Evolutionary conservation across 1,139 yeast species (phyloP), one percentile per base, ranked within the genome.

Genomic region (Kurtzmaniella quercitrusa): DNA sequence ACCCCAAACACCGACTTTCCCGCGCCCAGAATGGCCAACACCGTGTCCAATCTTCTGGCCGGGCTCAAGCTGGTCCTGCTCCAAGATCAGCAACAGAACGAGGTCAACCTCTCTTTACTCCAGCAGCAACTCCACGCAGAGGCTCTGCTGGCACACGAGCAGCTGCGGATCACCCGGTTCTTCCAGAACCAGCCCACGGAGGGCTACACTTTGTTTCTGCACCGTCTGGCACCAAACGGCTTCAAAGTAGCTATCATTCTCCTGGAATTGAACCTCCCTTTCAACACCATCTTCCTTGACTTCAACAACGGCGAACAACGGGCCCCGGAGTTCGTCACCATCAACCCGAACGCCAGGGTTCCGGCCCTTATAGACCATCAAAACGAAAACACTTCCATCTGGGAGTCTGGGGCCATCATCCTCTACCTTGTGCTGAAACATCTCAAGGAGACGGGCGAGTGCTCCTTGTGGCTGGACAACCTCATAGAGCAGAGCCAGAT

Each of bases 371-470:
- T 91, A 46, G 98, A 91, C 63, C 97, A 90, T 62, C 79, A 77
- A 51, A 80, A 81, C 58, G 89, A 81, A 46, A 86, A 88, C 58
- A 76, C 87, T 34, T 77, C 95, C 3, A 77, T 91, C 37, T 91
- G 98, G 98, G 98, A 91, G 65, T 83, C 93, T 0, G 97, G 97
- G 1, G 93, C 97, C 19, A 88, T 91, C 37, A 80, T 89, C 42
- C 71, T 87, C 45, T 93, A 91, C 62, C 68, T 85, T 50, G 88
- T 83, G 2, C 77, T 83, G 46, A 82, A 82, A 53, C 83, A 71
- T 62, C 73, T 77, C 56, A 82, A 75, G 62, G 95, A 78, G 51
- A 79, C 77, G 50, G 89, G 90, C 12, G 85, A 73, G 44, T 85
- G 95, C 57, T 68, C 81, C 16, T 78, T 91, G 45, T 91, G 95